Base-by-base conservation (phyloP, 2,329 filamentous ascomycete genomes). In the Akanthomyces lecanii region DNA sequence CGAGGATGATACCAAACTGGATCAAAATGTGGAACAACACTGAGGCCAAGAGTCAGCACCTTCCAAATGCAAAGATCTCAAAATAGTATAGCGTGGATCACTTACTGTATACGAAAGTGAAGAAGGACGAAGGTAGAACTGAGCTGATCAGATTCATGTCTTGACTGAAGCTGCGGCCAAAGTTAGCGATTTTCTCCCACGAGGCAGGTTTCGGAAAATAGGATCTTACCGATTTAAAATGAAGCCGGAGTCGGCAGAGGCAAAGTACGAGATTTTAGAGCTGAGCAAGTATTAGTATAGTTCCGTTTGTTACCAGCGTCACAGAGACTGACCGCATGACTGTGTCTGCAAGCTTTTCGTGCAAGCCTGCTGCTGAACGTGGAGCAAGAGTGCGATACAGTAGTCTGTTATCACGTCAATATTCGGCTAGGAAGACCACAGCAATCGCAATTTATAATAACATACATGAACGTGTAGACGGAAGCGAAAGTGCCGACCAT, bases 101-200 rank as follows among this genome's bases (percentile, higher is more conserved):
- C 61, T 33, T 14, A 59, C 59, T 56, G 28, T 52, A 47, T 10
- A 61, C 16, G 28, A 52, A 51, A 12, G 59, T 52, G 14, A 65
- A 62, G n/a, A 67, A 53, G 14, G 63, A 62, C 4, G 51, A 55
- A 3, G 69, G 69, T 4, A 72, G 58, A 45, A 68, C 67, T 14
- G 62, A 65, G 25, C 70, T 69, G 8, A 72, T 60, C 3, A 71
- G 40, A 30, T 67, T 67, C 18, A 71, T 67, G 44, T 72, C 70
- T 52, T 71, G 70, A 23, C 70, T 70, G 51, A 72, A 72, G 50
- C 69, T 64, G 51, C 65, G 66, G 6, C 45, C 3, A 3, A 4
- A 63, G 65, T 2, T 59, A 63, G 23, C 33, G 68, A 67, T 2
- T 54, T 63, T 33, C 69, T 68, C 5, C 65, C 69, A 1, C 42